These are phyloP conservation scores for Phytophthora cajani DNA, from an alignment of 352 stramenopile genomes.

Conservation along the genomic window DNA sequence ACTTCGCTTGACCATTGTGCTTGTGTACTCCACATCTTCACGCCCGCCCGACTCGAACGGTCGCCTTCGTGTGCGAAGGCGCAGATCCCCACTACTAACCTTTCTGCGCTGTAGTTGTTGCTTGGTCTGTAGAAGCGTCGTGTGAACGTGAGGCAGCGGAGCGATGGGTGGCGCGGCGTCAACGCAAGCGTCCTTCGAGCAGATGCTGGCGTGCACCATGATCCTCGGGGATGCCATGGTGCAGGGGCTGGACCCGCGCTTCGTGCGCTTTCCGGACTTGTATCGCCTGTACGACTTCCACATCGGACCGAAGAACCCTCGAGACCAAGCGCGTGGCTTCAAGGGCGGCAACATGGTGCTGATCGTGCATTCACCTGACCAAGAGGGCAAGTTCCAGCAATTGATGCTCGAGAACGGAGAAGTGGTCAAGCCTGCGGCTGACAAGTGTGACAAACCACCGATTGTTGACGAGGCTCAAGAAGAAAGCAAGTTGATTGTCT, in stretches of 20 bases:
- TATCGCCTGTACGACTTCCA: conserved; percentile 87
- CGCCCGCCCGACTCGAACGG: conserved; percentile 15
- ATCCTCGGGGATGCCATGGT: conserved; percentile 86
- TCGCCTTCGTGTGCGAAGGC: conserved; percentile 10
- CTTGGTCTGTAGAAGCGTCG: neutral
- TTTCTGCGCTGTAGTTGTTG: neutral
- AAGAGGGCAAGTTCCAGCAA: conserved; percentile 59
- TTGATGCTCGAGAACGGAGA: conserved; percentile 41
- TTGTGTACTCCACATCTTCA: conserved; percentile 17
- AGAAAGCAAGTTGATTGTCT: conserved; percentile 65
- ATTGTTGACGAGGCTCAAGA: conserved; percentile 29
- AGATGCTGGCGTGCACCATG: conserved; percentile 89
- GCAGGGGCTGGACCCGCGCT: conserved; percentile 77
- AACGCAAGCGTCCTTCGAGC: conserved; percentile 73
- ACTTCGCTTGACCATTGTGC: conserved; percentile 12
- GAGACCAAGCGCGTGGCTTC: conserved; percentile 44
- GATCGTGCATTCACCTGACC: conserved; percentile 62
- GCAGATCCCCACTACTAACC: conserved; percentile 11
- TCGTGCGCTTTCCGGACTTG: conserved; percentile 81
- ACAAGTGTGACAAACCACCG: conserved; percentile 21
- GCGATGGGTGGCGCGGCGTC: conserved; percentile 76
- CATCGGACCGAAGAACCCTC: conserved; percentile 65
- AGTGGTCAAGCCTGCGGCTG: conserved; percentile 3
- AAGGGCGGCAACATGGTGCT: conserved; percentile 71
- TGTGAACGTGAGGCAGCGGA: conserved; percentile 9